A percentile compares a stretch with the other conserved stretches of the same genome.
Conservation (phyloP, 108 stramenopile genomes). For the Skeletonema marinoi region DNA sequence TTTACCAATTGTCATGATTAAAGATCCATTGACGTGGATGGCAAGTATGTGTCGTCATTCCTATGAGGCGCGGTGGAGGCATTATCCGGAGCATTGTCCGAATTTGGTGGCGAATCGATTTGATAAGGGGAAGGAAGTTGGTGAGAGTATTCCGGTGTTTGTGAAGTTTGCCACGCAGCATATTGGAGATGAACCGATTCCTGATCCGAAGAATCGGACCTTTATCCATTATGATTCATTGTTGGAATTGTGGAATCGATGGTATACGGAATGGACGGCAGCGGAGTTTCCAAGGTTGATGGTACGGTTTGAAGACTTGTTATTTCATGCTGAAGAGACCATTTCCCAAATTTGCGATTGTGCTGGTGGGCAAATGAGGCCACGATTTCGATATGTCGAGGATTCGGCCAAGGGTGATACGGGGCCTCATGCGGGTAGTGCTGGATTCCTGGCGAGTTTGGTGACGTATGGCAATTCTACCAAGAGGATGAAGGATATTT, state of each 20-base stretch:
- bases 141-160: slow-evolving; percentile 7
- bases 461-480: slow-evolving; percentile 70
- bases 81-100: slow-evolving; percentile 59
- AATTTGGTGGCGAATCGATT: slow-evolving; percentile 66
- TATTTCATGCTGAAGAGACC: slow-evolving; percentile 72
- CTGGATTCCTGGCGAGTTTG: slow-evolving; percentile 70
- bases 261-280: slow-evolving; percentile 70
- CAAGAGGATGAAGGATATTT: slow-evolving; percentile 51
- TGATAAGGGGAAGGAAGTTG: slow-evolving; percentile 22
- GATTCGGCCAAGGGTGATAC: slow-evolving; percentile 56
- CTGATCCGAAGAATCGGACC: slow-evolving; percentile 26
- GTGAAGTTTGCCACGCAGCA: slow-evolving; percentile 45
- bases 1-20: slow-evolving; percentile 79
- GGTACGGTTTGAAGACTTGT: slow-evolving; percentile 84
- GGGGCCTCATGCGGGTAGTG: slow-evolving; percentile 57
- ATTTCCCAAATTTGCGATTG: slow-evolving; percentile 67
- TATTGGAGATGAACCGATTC: slow-evolving; percentile 24
- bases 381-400: slow-evolving; percentile 57
- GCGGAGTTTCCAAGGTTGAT: slow-evolving; percentile 76
- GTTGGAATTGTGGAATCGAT: slow-evolving; percentile 69
- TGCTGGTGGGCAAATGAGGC: slow-evolving; percentile 58
- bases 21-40: slow-evolving; percentile 90
- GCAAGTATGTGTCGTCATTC: slow-evolving; percentile 77
- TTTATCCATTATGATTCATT: slow-evolving; percentile 58
- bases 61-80: slow-evolving; percentile 72